Conservation (phyloP, 306 rosid species). For the Acacia crassicarpa region DNA sequence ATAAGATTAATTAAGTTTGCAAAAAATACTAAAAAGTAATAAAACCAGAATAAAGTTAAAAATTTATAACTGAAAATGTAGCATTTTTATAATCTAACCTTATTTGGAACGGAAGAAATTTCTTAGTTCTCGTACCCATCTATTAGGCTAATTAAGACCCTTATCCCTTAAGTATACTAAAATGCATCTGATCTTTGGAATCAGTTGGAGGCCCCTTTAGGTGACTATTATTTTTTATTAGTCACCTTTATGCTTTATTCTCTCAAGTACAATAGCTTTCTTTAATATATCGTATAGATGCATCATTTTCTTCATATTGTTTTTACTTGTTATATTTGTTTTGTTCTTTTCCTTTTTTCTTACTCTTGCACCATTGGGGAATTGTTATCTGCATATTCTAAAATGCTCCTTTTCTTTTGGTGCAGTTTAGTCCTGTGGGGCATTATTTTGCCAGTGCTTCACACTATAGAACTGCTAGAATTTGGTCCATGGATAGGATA, state of each 20-base stretch:
- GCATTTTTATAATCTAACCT: background rate
- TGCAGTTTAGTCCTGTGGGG: constrained; percentile 95
- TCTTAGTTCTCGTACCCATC: background rate
- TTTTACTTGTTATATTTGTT: background rate
- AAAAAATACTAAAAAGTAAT: background rate
- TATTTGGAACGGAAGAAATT: background rate
- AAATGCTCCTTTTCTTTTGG: constrained; percentile 25
- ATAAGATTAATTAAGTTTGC: background rate
- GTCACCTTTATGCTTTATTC: background rate
- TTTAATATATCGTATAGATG: background rate
- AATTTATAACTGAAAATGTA: background rate
- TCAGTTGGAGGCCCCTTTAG: background rate
- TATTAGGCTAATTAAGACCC: no score
- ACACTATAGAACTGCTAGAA: constrained; percentile 96
- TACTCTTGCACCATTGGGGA: background rate
- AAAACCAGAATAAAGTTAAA: background rate
- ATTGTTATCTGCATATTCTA: constrained; percentile 13
- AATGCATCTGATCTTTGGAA: background rate
- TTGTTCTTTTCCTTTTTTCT: background rate
- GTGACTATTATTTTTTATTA: background rate
- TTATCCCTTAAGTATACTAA: background rate
- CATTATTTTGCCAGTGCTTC: constrained; percentile 97
- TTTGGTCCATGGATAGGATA: constrained; percentile 97
- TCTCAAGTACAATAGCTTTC: background rate
- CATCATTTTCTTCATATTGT: background rate